Evolutionary conservation across 495 filamentous ascomycete genomes (phyloP).

Genomic region (Tuber microsphaerosporum): DNA sequence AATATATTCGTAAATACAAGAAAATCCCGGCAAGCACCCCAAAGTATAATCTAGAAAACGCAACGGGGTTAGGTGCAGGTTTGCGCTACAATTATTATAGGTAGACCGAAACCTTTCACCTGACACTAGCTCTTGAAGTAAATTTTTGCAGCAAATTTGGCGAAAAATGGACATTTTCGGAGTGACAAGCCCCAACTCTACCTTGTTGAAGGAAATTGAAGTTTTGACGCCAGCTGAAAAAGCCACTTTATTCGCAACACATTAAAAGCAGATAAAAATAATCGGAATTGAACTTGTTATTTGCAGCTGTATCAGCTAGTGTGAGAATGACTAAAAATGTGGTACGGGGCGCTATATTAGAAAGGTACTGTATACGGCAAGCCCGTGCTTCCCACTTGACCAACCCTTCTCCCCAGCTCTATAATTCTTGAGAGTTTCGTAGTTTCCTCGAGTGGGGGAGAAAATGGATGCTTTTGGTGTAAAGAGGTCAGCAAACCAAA

Average conservation of each 20-base stretch:
- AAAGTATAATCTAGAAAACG: too few species aligned
- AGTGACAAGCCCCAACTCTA: neutral
- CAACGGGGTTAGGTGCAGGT: neutral
- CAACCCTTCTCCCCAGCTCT: neutral
- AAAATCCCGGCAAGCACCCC: too few species aligned
- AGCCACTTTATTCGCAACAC: neutral
- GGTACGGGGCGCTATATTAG: neutral
- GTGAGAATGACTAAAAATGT: neutral
- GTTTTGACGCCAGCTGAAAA: neutral
- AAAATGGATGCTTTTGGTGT: neutral
- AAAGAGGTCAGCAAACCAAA: neutral
- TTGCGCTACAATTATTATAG: neutral
- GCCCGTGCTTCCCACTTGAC: neutral
- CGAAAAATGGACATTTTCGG: neutral
- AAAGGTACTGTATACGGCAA: neutral
- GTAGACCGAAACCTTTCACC: neutral
- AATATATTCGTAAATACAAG: too few species aligned
- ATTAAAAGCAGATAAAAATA: neutral
- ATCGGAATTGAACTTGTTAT: neutral
- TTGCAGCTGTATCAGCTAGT: neutral
- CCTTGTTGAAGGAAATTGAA: neutral
- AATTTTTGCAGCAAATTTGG: neutral
- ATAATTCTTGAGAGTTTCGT: neutral
- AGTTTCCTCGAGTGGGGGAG: neutral
- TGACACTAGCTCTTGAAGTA: neutral